Base-by-base conservation (phyloP, 805 yeast genomes). In the Hanseniaspora mollemarum region DNA sequence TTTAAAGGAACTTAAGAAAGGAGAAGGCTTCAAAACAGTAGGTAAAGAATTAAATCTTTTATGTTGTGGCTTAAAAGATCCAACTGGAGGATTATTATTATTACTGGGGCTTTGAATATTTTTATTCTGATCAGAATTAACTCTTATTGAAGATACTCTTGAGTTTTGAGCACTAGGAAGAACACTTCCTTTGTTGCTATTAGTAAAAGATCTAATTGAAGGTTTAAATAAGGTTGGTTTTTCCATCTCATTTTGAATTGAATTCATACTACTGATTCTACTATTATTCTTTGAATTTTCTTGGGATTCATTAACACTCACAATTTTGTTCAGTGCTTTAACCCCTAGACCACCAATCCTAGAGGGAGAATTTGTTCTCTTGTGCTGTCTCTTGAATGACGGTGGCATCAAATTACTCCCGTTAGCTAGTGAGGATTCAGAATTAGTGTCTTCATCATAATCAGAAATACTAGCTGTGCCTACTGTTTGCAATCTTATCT, bases 311-410 rank as follows among this genome's bases (percentile, higher is more conserved):
- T 35, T 41, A 32, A 45, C 21, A 25, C 44, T 48, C 7, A 55
- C 56, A 7, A 58, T 54, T 12, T 63, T 61, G 35, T 62, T 63
- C 31, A 75, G 57, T 1, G 70, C 67, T 0, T 85, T 81, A 1
- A 81, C 83, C 1, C 87, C 86, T 21, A 73, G 75, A 1, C 87
- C 87, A 0, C 88, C 88, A 10, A 80, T 71, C 57, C 77, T 78
- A 1, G 86, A 83, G 0, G 87, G 87, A 1, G 85, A 78, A 28
- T 73, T 62, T 16, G 81, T 76, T 54, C 80, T 63, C 54, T 57
- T 58, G 40, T 59, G 60, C 9, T 31, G 35, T 36, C 38, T 43
- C 15, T 49, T 43, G 26, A 37, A 38, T 2, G 29, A 32, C 19
- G 26, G 21, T 3, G 35, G 35, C 16, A 29, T 29, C 25, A 31